Evolutionary conservation across 495 filamentous ascomycete genomes (phyloP).

Genomic region (Neurospora terricola): DNA sequence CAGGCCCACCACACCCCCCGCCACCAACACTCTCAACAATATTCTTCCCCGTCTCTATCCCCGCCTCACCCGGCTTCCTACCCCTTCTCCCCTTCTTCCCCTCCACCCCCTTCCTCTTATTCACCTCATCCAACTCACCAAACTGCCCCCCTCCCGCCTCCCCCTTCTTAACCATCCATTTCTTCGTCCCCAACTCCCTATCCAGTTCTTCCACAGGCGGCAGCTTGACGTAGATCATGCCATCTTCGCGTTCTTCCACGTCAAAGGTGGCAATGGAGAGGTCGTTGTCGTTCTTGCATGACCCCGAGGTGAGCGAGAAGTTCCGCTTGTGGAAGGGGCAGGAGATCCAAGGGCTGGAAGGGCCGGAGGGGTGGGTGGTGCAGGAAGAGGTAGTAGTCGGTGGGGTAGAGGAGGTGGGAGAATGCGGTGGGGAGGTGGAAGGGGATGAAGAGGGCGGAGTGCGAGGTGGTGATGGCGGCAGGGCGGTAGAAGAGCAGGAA

Average conservation of each 20-base stretch:
- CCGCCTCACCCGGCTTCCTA: conserved; percentile 25
- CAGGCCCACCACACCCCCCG: conserved; percentile 39
- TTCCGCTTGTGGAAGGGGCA: conserved; percentile 94
- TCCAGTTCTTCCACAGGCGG: conserved; percentile 83
- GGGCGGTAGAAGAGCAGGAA: conserved; percentile 32
- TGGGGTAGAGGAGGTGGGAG: conserved; percentile 21
- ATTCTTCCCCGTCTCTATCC: conserved; percentile 27
- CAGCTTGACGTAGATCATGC: conserved; percentile 76
- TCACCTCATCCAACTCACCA: conserved; percentile 59
- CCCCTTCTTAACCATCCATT: conserved; percentile 73
- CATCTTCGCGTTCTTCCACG: conserved; percentile 67
- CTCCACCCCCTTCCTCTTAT: conserved; percentile 2
- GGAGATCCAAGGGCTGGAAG: conserved; percentile 65
- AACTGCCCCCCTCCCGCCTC: conserved; percentile 54
- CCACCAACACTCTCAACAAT: conserved; percentile 30
- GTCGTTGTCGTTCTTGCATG: conserved; percentile 65
- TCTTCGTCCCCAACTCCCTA: conserved; percentile 65
- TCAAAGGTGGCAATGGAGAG: conserved; percentile 83
- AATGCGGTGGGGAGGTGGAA: conserved; percentile 30
- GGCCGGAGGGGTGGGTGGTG: conserved; percentile 17
- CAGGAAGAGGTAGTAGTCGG: conserved; percentile 27
- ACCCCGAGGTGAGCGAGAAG: conserved; percentile 65
- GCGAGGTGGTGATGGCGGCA: conserved; percentile 10
- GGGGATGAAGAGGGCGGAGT: neutral
- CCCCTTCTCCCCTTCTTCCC: conserved; percentile 28